These are phyloP conservation scores for Buddleja alternifolia DNA, from an alignment of 257 asterid species.

Conservation along the genomic window DNA sequence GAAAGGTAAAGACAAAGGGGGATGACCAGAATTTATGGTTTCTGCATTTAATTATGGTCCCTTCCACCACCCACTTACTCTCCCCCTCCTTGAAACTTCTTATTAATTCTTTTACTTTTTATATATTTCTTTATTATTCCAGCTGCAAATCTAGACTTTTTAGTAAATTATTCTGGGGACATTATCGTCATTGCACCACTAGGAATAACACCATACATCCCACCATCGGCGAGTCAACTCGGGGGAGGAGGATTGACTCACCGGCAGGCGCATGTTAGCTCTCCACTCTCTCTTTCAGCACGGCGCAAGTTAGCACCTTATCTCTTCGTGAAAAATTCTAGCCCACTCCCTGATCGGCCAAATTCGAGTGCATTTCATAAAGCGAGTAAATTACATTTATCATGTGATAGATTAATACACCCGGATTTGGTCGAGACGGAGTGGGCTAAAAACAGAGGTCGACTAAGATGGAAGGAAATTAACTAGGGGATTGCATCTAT, in stretches of 20 bases:
- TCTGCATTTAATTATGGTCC: conserved; percentile 43
- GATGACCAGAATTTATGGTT: conserved; percentile 10
- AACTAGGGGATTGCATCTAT: no score
- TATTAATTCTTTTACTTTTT: background rate
- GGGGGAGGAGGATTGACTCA: background rate
- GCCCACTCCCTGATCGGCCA: no score
- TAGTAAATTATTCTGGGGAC: conserved; percentile 27
- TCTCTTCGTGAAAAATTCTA: background rate
- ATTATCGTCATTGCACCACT: conserved; percentile 31
- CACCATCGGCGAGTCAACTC: conserved; percentile 12
- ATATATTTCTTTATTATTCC: background rate
- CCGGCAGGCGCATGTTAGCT: conserved; percentile 26
- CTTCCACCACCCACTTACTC: conserved; percentile 19
- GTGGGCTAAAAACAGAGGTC: no score
- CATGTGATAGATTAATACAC: no score
- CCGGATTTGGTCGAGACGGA: no score
- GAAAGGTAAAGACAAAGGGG: conserved; percentile 27
- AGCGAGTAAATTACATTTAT: no score
- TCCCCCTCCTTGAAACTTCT: conserved; percentile 34
- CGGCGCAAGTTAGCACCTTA: conserved; percentile 26
- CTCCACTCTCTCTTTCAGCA: background rate
- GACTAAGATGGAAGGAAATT: no score
- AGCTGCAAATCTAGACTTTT: background rate
- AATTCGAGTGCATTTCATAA: no score
- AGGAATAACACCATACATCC: background rate